These are phyloP conservation scores for Pinguiococcus pyrenoidosus DNA, from an alignment of 108 stramenopile genomes.

Conservation along the genomic window DNA sequence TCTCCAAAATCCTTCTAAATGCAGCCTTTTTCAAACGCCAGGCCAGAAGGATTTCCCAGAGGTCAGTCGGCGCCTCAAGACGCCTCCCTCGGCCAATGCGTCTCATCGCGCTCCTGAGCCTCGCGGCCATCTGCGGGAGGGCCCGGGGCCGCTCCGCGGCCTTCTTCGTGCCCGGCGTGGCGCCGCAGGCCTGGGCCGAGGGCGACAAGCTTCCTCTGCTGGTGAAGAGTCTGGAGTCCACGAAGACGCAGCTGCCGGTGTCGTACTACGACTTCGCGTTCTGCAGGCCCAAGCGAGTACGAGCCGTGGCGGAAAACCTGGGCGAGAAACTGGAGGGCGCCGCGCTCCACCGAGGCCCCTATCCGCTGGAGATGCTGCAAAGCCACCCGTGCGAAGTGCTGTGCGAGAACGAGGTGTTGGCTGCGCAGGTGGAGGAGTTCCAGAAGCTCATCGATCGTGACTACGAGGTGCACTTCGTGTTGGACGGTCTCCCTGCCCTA, in stretches of 20 bases:
- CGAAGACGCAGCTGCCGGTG: constrained; percentile 72
- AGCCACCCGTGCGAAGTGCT: not conserved
- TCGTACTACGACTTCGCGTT: constrained; percentile 89
- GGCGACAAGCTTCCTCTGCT: constrained; percentile 33
- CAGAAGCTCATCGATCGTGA: constrained; percentile 69
- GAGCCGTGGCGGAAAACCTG: constrained; percentile 16
- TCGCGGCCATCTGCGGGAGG: no score
- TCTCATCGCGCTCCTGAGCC: no score
- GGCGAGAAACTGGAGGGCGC: constrained; percentile 24
- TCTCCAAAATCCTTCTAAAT: no score
- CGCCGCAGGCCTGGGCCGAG: constrained; percentile 46
- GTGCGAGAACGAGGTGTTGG: constrained; percentile 1
- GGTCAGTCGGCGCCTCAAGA: no score
- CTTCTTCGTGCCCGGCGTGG: constrained; percentile 76
- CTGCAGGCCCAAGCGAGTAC: constrained; percentile 54
- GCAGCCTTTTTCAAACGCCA: no score
- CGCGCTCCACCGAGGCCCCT: constrained; percentile 11
- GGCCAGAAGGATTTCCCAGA: no score
- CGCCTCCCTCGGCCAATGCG: no score
- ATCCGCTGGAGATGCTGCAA: constrained; percentile 12
- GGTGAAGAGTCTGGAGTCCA: constrained; percentile 41
- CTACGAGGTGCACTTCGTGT: constrained; percentile 70
- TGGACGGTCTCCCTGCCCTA: constrained; percentile 26
- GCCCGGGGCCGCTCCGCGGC: not conserved
- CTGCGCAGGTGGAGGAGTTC: constrained; percentile 28